A percentile compares a stretch with the other conserved stretches of the same genome.
Evolutionary conservation across 2,329 filamentous ascomycete species (phyloP).

Genomic region (Claviceps humidiphila): DNA sequence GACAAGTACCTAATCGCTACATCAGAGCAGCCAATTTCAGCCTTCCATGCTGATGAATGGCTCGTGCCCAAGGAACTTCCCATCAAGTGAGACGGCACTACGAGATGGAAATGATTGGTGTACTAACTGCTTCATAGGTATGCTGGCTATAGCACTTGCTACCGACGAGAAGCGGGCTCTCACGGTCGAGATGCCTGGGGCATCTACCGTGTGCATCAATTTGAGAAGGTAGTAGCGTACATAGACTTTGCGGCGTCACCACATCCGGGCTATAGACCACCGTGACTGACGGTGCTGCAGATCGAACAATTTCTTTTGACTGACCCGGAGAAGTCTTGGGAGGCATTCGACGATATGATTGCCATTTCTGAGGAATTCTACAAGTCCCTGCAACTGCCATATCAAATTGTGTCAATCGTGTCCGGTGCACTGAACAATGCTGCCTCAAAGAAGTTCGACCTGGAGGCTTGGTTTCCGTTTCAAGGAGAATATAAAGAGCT

Average conservation of each 20-base stretch:
- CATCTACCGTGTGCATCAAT: conserved; percentile 95
- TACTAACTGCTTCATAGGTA: conserved; percentile 48
- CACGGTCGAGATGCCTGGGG: conserved; percentile 88
- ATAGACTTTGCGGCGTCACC: neutral
- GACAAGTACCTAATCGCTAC: conserved; percentile 76
- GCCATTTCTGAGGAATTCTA: conserved; percentile 87
- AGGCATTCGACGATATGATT: conserved; percentile 91
- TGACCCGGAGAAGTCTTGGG: conserved; percentile 83
- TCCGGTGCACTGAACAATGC: conserved; percentile 81
- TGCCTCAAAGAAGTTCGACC: conserved; percentile 77
- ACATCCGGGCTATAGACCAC: neutral
- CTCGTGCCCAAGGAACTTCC: conserved; percentile 71
- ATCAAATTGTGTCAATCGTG: conserved; percentile 86
- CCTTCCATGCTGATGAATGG: conserved; percentile 90
- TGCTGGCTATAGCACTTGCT: conserved; percentile 88
- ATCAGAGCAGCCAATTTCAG: conserved; percentile 89
- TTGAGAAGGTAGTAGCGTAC: conserved; percentile 56
- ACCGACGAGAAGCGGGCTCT: conserved; percentile 86
- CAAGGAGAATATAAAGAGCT: conserved; percentile 98
- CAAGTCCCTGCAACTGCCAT: conserved; percentile 75
- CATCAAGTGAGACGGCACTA: conserved; percentile 47
- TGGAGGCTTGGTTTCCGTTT: conserved; percentile 94
- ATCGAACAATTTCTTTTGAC: conserved; percentile 70
- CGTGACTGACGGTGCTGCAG: conserved; percentile 9
- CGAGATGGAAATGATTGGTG: neutral